Percentiles rank a stretch among this genome's conserved stretches.
Evolutionary conservation across 768 basidiomycete genomes (phyloP).

Genomic region (Sistotremastrum suecicum): DNA sequence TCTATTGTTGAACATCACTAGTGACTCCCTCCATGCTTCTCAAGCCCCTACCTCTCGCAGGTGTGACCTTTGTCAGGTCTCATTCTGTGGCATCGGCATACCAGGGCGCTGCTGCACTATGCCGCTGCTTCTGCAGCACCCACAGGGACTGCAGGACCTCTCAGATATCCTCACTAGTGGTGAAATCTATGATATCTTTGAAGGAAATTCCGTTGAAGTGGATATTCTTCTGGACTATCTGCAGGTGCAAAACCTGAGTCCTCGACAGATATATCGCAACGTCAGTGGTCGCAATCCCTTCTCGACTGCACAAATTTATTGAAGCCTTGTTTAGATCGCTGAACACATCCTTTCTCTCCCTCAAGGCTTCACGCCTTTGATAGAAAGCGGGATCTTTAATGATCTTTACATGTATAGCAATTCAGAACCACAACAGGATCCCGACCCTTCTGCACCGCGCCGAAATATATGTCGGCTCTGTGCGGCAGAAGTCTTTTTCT

Average conservation of each 20-base stretch:
- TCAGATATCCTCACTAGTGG: constrained; percentile 66
- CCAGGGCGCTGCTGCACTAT: constrained; percentile 58
- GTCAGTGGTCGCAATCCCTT: constrained; percentile 23
- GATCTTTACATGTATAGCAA: not conserved
- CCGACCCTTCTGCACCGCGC: constrained; percentile 34
- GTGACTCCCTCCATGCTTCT: constrained; percentile 63
- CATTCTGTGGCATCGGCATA: constrained; percentile 71
- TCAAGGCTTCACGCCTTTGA: constrained; percentile 44
- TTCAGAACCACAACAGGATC: constrained; percentile 5
- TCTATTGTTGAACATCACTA: constrained; percentile 13
- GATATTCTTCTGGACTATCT: constrained; percentile 78
- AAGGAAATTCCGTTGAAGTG: constrained; percentile 64
- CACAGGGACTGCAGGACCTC: constrained; percentile 51
- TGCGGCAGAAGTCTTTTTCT: constrained; percentile 60
- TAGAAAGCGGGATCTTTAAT: constrained; percentile 47
- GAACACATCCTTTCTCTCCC: constrained; percentile 45
- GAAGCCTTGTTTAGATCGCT: constrained; percentile 36
- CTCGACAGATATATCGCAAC: constrained; percentile 65
- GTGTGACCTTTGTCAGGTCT: constrained; percentile 74
- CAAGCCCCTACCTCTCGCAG: constrained; percentile 64
- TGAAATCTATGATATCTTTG: constrained; percentile 70
- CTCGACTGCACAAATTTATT: not conserved
- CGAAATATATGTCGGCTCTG: constrained; percentile 55
- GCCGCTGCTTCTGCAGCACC: constrained; percentile 43
- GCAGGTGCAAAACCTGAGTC: constrained; percentile 42